Evolutionary conservation across 306 rosid genomes (phyloP), one percentile per base, ranked within the genome.

Genomic region (Ceratonia siliqua): DNA sequence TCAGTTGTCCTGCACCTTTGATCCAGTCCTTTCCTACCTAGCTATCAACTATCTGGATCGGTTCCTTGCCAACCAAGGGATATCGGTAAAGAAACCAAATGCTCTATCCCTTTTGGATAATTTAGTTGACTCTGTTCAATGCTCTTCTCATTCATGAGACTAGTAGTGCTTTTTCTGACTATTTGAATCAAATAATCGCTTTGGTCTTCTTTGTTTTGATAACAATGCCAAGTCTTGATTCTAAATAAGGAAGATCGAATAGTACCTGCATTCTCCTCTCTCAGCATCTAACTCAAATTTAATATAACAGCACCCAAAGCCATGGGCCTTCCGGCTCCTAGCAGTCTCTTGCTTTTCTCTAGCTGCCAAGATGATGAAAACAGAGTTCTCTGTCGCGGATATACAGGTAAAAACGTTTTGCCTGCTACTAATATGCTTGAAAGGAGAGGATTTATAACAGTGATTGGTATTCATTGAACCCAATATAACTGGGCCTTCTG

Each of bases 281-380:
- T 69, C 24, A 71, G 63, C 72, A 80, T 85, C 78, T 80, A 75
- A 82, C 56, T 67, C 25, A 33, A 41, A 30, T 3, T 33, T 72
- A 9, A 9, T 72, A 46, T 39, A 21, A 46, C 86, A 88, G 96
- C 65, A 92, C 77, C 85, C 90, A n/a, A 85, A 92, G 82, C 85
- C 89, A 77, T 92, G 97, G 97, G 61, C 77, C 45, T 54, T 83
- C 6, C 77, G 89, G 87, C 94, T 92, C 45, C 77, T 92, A 32
- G 89, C 96, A 15, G 71, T 92, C 63, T 78, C 96, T 5, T 92
- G 96, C 64, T 80, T 85, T 77, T 92, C 97, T 66, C 73, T 92
- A 17, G 93, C 96, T 56, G 79, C 89, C 66, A 92, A 92, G 82
- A 92, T 92, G 96, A 88, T 71, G 79, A 61, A 68, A 77, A 72